phyloP scores from a whole-genome alignment of 116 monocot genomes.

The Trichopus zeylanicus region DNA sequence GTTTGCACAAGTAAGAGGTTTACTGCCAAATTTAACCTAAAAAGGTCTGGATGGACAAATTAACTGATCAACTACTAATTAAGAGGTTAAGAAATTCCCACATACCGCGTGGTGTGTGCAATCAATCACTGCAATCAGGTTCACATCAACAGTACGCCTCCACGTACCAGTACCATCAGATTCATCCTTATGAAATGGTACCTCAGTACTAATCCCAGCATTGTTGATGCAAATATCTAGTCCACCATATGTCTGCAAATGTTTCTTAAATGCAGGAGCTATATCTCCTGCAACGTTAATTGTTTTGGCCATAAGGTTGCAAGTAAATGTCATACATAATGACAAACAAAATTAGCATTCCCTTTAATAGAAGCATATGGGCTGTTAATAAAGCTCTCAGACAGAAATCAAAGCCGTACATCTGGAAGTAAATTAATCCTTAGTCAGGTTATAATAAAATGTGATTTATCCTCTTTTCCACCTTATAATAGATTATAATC shows the following conservation, averaged over 20 bases:
- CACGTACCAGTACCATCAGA: slow-evolving; percentile 74
- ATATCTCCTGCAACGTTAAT: slow-evolving; percentile 43
- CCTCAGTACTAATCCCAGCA: slow-evolving; percentile 46
- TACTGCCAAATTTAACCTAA: too few relatives aligned
- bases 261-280: slow-evolving; percentile 75
- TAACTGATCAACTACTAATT: neutral
- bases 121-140: slow-evolving; percentile 72
- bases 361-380: too few relatives aligned
- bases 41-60: neutral
- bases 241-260: slow-evolving; percentile 60
- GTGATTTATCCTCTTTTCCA: too few relatives aligned
- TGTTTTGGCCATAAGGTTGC: neutral
- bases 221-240: slow-evolving; percentile 83
- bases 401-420: too few relatives aligned
- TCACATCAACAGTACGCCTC: slow-evolving; percentile 67
- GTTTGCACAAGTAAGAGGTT: too few relatives aligned
- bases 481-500: too few relatives aligned
- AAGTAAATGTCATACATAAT: neutral
- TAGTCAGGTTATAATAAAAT: too few relatives aligned
- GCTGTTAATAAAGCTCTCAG: too few relatives aligned
- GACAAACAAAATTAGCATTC: neutral
- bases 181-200: slow-evolving; percentile 51
- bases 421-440: too few relatives aligned
- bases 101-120: slow-evolving; percentile 77
- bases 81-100: neutral